Base-by-base conservation (phyloP, 2,329 filamentous ascomycete species). In the Arthrinium phaeospermum region DNA sequence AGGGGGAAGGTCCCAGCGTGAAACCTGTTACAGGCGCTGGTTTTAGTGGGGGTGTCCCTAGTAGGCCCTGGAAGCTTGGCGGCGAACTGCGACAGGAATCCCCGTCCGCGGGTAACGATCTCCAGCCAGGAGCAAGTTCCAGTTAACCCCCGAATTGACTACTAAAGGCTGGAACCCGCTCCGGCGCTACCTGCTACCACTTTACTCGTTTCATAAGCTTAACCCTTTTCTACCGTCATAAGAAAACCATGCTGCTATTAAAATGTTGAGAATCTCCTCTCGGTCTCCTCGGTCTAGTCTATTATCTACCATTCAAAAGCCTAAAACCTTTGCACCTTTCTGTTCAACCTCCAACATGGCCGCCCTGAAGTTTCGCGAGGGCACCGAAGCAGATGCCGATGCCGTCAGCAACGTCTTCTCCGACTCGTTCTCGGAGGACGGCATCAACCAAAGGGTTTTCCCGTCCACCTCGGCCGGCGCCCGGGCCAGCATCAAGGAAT, bases 361-460 rank as follows among this genome's bases (percentile, higher is more conserved):
- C 68, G 24, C 64, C 68, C n/a, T 69, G 24, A 70, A 51, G 13
- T 76, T 77, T 74, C 73, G 75, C 46, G 73, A 73, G 22, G 76
- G 73, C 5, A 69, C 71, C 30, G 61, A 22, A 8, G 72, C 74
- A 7, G 76, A 77, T 24, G 72, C 74, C 64, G 70, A 71, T 30
- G 69, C 61, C 37, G 75, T 77, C 24, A 53, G 73, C 67, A 71
- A 72, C 27, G 70, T 71, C n/a, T 76, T 72, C 45, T 75, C 73
- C 46, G 76, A 77, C 49, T 72, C 76, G 27, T 77, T 77, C 49
- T 49, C 41, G 6, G 71, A 74, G 7, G 74, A 77, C 68, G 74
- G 72, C 10, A 45, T 73, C n/a, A 72, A 57, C 4, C 51, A 12
- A 12, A 49, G 68, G 13, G 70, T 74, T 16, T 74, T 76, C 47